Evolutionary conservation across 768 basidiomycete species (phyloP).

Genomic region (Boletus huronensis): DNA sequence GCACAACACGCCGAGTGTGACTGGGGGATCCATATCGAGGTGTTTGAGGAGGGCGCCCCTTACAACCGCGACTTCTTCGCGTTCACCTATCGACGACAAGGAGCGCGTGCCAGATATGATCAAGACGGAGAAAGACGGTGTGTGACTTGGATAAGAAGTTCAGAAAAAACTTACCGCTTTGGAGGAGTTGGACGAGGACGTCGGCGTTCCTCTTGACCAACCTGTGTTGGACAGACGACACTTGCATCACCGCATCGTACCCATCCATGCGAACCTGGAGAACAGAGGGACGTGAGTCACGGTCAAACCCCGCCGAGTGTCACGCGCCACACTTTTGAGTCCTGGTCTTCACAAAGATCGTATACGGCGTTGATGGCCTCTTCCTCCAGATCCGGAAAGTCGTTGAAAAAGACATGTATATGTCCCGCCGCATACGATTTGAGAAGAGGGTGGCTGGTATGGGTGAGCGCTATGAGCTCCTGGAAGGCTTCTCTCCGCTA

Average conservation of each 20-base stretch:
- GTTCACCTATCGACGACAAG: conserved; percentile 50
- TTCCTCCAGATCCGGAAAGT: conserved; percentile 71
- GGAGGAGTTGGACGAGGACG: conserved; percentile 70
- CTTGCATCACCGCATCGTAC: conserved; percentile 55
- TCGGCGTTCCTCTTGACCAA: conserved; percentile 72
- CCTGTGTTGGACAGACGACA: conserved; percentile 46
- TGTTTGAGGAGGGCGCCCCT: conserved; percentile 58
- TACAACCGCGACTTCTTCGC: conserved; percentile 59
- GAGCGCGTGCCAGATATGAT: conserved; percentile 14
- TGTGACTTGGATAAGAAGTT: background rate
- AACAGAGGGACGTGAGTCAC: background rate
- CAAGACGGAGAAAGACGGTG: conserved; percentile 14
- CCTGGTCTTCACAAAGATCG: conserved; percentile 72
- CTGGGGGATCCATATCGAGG: conserved; percentile 57
- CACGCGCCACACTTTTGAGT: conserved; percentile 39
- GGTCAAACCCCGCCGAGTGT: conserved; percentile 3
- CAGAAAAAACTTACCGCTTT: conserved; percentile 53
- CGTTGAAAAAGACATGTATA: conserved; percentile 56
- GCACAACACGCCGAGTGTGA: conserved; percentile 63
- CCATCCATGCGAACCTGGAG: conserved; percentile 65
- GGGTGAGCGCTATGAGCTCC: conserved; percentile 52
- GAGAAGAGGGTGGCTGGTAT: conserved; percentile 42
- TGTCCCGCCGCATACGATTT: conserved; percentile 58
- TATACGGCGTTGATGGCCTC: conserved; percentile 75
- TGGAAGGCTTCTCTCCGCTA: conserved; percentile 53